phyloP scores from a whole-genome alignment of 2,329 filamentous ascomycete genomes.

The Monosporascus ibericus region DNA sequence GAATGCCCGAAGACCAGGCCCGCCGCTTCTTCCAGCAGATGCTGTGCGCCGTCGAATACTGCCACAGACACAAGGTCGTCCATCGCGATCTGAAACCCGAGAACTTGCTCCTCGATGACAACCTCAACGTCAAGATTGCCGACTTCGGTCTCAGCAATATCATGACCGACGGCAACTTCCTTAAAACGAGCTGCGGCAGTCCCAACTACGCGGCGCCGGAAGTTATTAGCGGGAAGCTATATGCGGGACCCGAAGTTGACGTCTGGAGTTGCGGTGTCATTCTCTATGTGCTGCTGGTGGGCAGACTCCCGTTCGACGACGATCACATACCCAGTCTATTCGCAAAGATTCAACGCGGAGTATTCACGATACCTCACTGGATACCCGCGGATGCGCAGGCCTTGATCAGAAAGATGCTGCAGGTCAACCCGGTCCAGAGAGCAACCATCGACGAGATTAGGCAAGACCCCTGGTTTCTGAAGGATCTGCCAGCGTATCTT shows the following conservation, averaged over 20 bases:
- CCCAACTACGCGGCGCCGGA: slow-evolving; percentile 98
- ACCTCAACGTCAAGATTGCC: slow-evolving; percentile 97
- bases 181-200: slow-evolving; percentile 97
- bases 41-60: slow-evolving; percentile 97
- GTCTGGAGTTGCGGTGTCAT: slow-evolving; percentile 98
- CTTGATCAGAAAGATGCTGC: slow-evolving; percentile 88
- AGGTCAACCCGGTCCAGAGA: slow-evolving; percentile 89
- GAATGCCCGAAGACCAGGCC: slow-evolving; percentile 87
- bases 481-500: slow-evolving; percentile 80
- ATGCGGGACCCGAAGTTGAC: slow-evolving; percentile 94
- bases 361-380: slow-evolving; percentile 87
- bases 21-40: slow-evolving; percentile 99
- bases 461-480: slow-evolving; percentile 88
- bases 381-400: slow-evolving; percentile 76
- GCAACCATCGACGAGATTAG: slow-evolving; percentile 93
- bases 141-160: slow-evolving; percentile 99
- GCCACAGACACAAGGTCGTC: slow-evolving; percentile 97
- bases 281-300: slow-evolving; percentile 74
- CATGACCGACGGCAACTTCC: slow-evolving; percentile 98
- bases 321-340: slow-evolving; percentile 97
- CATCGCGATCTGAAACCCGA: slow-evolving; percentile 97
- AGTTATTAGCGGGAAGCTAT: slow-evolving; percentile 95
- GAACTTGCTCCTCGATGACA: slow-evolving; percentile 89
- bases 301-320: slow-evolving; percentile 89
- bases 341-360: slow-evolving; percentile 93